Evolutionary conservation across 768 basidiomycete genomes (phyloP).

Genomic region (Lactifluus piperatus): DNA sequence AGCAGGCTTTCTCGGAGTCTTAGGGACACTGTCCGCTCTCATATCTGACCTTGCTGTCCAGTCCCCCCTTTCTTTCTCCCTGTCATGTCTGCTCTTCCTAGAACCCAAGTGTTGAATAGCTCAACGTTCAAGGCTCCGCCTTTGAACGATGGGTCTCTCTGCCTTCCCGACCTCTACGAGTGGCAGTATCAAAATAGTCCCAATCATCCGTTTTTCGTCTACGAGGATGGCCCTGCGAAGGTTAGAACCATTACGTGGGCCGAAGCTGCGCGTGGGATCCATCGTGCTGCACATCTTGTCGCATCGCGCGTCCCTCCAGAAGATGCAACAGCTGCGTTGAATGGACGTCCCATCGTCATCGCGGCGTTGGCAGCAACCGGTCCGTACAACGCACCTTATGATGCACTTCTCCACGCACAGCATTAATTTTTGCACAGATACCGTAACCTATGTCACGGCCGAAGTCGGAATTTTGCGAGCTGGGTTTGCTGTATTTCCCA

Average conservation of each 20-base stretch:
- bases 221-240: conserved; percentile 10
- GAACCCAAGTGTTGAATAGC: conserved; percentile 20
- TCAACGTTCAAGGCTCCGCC: conserved; percentile 22
- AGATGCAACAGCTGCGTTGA: background rate
- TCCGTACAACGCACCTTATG: background rate
- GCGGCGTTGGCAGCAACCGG: conserved; percentile 20
- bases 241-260: conserved; percentile 18
- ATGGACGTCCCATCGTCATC: conserved; percentile 17
- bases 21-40: background rate
- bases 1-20: background rate
- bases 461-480: conserved; percentile 33
- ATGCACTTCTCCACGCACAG: background rate
- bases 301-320: conserved; percentile 7
- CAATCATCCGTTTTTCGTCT: conserved; percentile 21
- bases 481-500: conserved; percentile 32
- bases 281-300: conserved; percentile 15
- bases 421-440: conserved; percentile 13
- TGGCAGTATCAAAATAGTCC: conserved; percentile 22
- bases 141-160: conserved; percentile 17
- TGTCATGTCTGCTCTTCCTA: conserved; percentile 16
- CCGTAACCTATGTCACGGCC: conserved; percentile 21
- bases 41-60: background rate
- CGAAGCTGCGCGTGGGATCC: conserved; percentile 19
- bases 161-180: conserved; percentile 25
- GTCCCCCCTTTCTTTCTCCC: background rate